phyloP scores from a whole-genome alignment of 306 rosid genomes.

The Urtica urens region DNA sequence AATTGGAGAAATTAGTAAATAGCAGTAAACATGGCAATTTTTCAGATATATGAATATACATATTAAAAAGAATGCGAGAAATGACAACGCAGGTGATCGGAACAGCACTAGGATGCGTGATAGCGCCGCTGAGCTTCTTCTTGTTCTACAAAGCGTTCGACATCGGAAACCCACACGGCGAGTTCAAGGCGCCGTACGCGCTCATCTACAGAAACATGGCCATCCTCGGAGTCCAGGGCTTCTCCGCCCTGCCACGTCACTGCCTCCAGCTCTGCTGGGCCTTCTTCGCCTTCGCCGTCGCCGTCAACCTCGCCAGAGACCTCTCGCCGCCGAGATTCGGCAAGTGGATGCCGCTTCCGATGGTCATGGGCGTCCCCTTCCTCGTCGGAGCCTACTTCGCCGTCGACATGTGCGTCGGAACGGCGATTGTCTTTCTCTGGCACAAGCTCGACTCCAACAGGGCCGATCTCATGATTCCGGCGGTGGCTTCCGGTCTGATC shows the following conservation, averaged over 20 bases:
- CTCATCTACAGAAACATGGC: conserved; percentile 92
- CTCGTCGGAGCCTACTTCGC: conserved; percentile 95
- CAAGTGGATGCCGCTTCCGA: conserved; percentile 78
- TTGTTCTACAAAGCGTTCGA: conserved; percentile 88
- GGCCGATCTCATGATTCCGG: conserved; percentile 76
- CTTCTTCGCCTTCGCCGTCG: conserved; percentile 64
- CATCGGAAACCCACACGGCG: conserved; percentile 73
- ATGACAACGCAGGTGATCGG: no score
- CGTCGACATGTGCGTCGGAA: conserved; percentile 86
- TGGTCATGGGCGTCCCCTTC: conserved; percentile 99
- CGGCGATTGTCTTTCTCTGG: conserved; percentile 68
- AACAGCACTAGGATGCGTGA: conserved; percentile 78
- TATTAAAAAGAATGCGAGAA: no score
- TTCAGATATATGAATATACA: no score
- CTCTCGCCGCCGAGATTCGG: conserved; percentile 36
- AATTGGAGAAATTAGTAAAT: no score
- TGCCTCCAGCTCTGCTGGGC: conserved; percentile 83
- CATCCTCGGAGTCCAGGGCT: conserved; percentile 75
- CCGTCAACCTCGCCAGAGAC: conserved; percentile 65
- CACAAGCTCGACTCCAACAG: conserved; percentile 34
- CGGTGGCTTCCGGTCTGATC: conserved; percentile 93
- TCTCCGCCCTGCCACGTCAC: conserved; percentile 77
- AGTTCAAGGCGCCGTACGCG: conserved; percentile 89
- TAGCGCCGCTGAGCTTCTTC: conserved; percentile 84
- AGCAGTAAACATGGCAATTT: no score